Percentiles rank a stretch among this genome's conserved stretches.
These are phyloP conservation scores for Spizellomyces sp. DNA, from an alignment of 192 early-diverging fungal species.

Conservation along the genomic window DNA sequence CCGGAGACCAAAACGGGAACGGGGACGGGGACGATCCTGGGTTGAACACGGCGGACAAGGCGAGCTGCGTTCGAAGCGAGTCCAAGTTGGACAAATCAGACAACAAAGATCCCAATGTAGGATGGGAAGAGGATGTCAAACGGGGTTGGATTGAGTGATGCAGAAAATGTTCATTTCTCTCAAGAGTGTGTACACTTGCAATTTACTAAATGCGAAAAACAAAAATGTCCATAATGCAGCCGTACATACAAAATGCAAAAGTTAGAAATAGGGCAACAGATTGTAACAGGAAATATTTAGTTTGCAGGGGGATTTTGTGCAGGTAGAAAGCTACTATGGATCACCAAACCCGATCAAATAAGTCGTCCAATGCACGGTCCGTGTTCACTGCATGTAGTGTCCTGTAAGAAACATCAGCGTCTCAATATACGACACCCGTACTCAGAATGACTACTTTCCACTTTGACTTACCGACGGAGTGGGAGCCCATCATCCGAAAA, in stretches of 20 bases:
- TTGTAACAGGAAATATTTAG: neutral
- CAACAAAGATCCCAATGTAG: too few relatives aligned
- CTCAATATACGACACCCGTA: too few relatives aligned
- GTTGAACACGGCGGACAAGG: neutral
- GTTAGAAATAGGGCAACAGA: neutral
- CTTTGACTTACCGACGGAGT: too few relatives aligned
- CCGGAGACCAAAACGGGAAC: neutral
- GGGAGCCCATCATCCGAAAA: too few relatives aligned
- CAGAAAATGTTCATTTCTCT: neutral
- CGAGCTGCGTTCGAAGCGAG: neutral
- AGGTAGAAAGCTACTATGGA: neutral
- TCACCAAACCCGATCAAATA: too few relatives aligned
- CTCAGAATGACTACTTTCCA: too few relatives aligned
- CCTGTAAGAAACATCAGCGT: too few relatives aligned
- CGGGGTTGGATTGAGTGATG: slow-evolving; percentile 7
- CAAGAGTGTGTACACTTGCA: neutral
- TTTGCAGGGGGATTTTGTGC: neutral
- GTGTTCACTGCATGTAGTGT: too few relatives aligned
- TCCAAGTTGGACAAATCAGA: neutral
- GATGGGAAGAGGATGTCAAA: slow-evolving; percentile 1
- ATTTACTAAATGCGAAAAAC: neutral
- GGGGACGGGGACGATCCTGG: neutral
- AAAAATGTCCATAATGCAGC: neutral
- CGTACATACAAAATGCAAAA: neutral
- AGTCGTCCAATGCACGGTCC: too few relatives aligned